Conservation (phyloP, 176 grass and related monocot species). For the Oryza rufipogon region DNA sequence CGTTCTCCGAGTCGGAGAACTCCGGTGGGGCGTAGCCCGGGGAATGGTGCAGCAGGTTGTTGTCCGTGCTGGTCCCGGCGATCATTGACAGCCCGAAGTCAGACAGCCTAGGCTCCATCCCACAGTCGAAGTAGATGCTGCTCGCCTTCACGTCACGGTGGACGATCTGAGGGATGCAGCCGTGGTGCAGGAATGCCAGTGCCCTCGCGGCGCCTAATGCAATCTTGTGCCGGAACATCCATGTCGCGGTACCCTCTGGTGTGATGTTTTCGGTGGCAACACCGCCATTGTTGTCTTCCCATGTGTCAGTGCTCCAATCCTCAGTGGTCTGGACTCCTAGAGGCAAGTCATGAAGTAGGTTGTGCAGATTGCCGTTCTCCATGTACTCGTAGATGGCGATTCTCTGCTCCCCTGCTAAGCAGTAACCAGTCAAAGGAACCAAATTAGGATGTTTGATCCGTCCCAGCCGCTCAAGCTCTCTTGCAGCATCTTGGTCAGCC, state of each 20-base stretch:
- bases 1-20: slow-evolving; percentile 65
- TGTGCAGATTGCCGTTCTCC: slow-evolving; percentile 95
- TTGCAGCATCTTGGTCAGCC: slow-evolving; percentile 72
- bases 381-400: slow-evolving; percentile 98
- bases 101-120: slow-evolving; percentile 83
- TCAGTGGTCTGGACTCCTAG: slow-evolving; percentile 84
- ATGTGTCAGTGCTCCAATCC: slow-evolving; percentile 96
- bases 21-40: slow-evolving; percentile 74
- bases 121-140: slow-evolving; percentile 83
- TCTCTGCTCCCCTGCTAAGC: slow-evolving; percentile 81
- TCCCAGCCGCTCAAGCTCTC: slow-evolving; percentile 83
- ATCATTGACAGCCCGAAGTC: slow-evolving; percentile 87
- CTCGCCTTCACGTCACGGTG: slow-evolving; percentile 93
- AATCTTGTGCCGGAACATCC: slow-evolving; percentile 90
- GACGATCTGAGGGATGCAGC: slow-evolving; percentile 87
- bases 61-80: slow-evolving; percentile 43
- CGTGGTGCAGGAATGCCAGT: slow-evolving; percentile 95
- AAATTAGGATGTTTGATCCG: slow-evolving; percentile 90
- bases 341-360: slow-evolving; percentile 87
- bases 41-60: slow-evolving; percentile 49
- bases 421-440: slow-evolving; percentile 89
- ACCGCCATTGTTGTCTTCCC: slow-evolving; percentile 72
- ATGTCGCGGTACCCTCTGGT: slow-evolving; percentile 69
- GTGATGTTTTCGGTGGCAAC: slow-evolving; percentile 59
- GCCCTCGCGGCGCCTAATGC: slow-evolving; percentile 83